Conservation (phyloP, 1,139 yeast genomes). For the Lodderomyces theae region DNA sequence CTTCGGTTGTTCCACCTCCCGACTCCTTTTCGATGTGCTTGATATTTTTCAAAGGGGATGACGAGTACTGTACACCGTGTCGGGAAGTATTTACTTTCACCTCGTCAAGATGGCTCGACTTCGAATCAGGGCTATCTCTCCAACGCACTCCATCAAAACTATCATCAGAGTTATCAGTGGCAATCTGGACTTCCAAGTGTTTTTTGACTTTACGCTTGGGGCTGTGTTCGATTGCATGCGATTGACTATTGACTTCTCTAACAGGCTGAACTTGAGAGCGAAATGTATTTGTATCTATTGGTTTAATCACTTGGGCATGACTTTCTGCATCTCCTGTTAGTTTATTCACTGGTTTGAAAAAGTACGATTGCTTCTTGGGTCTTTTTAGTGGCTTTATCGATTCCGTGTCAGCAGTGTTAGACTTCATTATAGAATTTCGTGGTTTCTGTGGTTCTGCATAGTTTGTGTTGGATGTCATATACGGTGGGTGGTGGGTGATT, state of each 20-base stretch:
- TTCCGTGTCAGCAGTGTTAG: constrained; percentile 10
- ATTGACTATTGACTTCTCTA: constrained; percentile 4
- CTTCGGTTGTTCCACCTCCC: constrained; percentile 29
- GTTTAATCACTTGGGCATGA: constrained; percentile 5
- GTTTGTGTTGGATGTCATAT: not conserved
- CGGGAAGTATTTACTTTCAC: not conserved
- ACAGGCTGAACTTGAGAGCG: constrained; percentile 10
- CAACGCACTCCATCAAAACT: constrained; percentile 47
- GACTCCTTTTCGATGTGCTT: not conserved
- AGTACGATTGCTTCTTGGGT: constrained; percentile 32
- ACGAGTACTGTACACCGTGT: constrained; percentile 13
- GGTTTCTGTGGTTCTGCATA: not conserved
- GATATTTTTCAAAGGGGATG: constrained; percentile 38
- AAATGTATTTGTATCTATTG: constrained; percentile 9
- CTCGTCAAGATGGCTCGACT: constrained; percentile 11
- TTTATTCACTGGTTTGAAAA: constrained; percentile 38
- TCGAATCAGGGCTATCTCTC: constrained; percentile 31
- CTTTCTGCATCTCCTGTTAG: constrained; percentile 6
- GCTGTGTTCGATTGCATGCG: not conserved
- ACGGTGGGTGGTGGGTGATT: not conserved
- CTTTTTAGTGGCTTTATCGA: constrained; percentile 17
- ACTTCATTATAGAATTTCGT: not conserved
- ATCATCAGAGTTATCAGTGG: constrained; percentile 42
- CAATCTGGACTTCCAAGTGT: constrained; percentile 5
- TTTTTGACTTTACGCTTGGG: not conserved